Evolutionary conservation across 2,329 filamentous ascomycete genomes (phyloP).

Genomic region (Byssoonygena ceratinophila): DNA sequence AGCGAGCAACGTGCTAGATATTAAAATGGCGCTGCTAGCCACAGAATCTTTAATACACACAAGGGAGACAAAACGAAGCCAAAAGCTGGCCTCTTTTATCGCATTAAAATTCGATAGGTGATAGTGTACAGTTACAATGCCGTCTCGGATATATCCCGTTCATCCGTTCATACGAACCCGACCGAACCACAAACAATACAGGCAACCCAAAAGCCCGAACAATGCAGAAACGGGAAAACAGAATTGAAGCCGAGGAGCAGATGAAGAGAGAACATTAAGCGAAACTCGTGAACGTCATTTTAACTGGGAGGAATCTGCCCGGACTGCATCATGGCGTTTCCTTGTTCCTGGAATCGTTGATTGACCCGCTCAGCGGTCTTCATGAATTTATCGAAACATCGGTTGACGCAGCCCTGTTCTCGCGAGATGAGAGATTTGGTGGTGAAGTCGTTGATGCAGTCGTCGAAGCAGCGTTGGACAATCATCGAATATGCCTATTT

Average conservation of each 20-base stretch:
- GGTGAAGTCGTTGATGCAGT: constrained; percentile 97
- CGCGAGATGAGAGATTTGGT: constrained; percentile 83
- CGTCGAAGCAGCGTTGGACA: constrained; percentile 68
- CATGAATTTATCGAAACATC: constrained; percentile 94
- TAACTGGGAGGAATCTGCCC: constrained; percentile 40
- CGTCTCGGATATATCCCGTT: constrained; percentile 4
- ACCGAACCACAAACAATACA: constrained; percentile 1
- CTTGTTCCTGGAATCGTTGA: constrained; percentile 75
- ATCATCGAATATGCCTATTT: constrained; percentile 54
- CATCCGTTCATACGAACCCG: constrained; percentile 1
- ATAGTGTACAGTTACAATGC: constrained; percentile 9
- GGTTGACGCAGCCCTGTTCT: constrained; percentile 84
- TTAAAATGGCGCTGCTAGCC: neutral
- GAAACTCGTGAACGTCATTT: neutral
- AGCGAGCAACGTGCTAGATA: neutral
- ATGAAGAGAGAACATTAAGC: neutral
- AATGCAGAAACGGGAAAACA: neutral
- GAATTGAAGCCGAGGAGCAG: neutral
- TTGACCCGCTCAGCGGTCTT: constrained; percentile 82
- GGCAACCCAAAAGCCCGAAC: neutral
- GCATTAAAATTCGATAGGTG: constrained; percentile 4
- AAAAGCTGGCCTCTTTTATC: neutral
- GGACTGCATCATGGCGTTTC: constrained; percentile 55
- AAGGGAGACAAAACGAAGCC: neutral
- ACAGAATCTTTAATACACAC: neutral